phyloP scores from a whole-genome alignment of 257 asterid genomes.

The Jaltomata sinuosa region DNA sequence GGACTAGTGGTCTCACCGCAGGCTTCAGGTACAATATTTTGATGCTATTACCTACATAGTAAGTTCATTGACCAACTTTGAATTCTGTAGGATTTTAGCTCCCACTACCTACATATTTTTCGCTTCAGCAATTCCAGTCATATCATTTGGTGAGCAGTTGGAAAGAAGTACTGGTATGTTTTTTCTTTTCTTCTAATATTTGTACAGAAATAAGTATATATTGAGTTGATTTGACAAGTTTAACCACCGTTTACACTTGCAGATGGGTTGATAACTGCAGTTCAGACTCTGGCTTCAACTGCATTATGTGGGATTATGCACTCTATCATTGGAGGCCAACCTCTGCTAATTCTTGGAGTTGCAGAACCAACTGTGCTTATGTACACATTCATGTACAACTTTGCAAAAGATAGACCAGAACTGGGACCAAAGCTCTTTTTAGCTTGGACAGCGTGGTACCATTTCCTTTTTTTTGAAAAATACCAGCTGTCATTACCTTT shows the following conservation, averaged over 20 bases:
- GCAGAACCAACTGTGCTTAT: conserved; percentile 23
- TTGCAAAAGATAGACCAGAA: conserved; percentile 15
- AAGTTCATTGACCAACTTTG: background rate
- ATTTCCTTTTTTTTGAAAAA: background rate
- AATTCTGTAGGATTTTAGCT: conserved; percentile 33
- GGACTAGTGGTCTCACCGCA: conserved; percentile 34
- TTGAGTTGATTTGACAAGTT: background rate
- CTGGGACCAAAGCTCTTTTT: conserved; percentile 14
- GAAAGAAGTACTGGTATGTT: conserved; percentile 46
- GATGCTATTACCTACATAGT: background rate
- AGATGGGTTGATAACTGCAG: conserved; percentile 17
- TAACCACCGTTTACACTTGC: background rate
- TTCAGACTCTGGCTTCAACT: conserved; percentile 18
- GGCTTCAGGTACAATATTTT: conserved; percentile 3
- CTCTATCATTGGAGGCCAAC: conserved; percentile 20
- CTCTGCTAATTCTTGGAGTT: conserved; percentile 14
- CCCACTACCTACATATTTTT: conserved; percentile 63
- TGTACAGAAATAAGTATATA: background rate
- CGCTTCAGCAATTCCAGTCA: conserved; percentile 55
- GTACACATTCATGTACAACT: conserved; percentile 21
- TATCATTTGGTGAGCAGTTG: conserved; percentile 64
- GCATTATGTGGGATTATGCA: conserved; percentile 20
- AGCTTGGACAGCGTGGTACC: conserved; percentile 21
- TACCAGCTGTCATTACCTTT: background rate
- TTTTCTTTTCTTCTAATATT: background rate